Evolutionary conservation across 2,329 filamentous ascomycete species (phyloP), one percentile per base, ranked within the genome.

Genomic region (Cladophialophora immunda): DNA sequence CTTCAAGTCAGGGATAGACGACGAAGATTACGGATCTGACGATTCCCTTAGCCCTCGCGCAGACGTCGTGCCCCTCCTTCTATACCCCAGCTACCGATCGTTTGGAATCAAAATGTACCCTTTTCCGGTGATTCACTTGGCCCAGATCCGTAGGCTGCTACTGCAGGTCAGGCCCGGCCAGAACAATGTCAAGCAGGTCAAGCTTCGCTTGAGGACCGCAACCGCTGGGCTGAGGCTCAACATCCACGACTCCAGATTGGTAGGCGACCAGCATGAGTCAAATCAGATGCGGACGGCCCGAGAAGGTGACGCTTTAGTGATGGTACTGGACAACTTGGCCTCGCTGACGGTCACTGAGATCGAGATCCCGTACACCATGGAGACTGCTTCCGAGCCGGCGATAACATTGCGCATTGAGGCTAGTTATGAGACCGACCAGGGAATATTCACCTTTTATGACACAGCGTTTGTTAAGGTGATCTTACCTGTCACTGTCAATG

Each of bases 401-500:
- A 60, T 70, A 22, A 58, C 19, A 6, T 84, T 94, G 63, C 90
- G 89, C 68, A 79, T 94, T n/a, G 94, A 97, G 70, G 83, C 93
- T 9, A 84, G 82, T 0, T 97, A 95, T 75, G 85, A 85, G 1
- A 94, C 92, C 0, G 82, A 87, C 0, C 80, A 86, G 2, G 91
- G 89, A 2, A 83, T 81, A 7, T 92, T 92, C 70, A 83, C 84
- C 62, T 90, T 90, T 75, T 85, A 87, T 17, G 86, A 85, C 17
- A 83, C 85, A 7, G 85, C 87, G 22, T 86, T 84, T 3, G 84
- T 96, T 22, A 86, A 89, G 2, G 90, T 95, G 1, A 86, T 91
- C 0, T 83, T 99, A 4, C 92, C 93, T 0, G 84, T 99, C 3
- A 94, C 94, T 2, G 95, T 99, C 69, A 98, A 98, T 71, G 95